Evolutionary conservation across 495 filamentous ascomycete species (phyloP), one percentile per base, ranked within the genome.

Genomic region (Margaritispora aquatica): DNA sequence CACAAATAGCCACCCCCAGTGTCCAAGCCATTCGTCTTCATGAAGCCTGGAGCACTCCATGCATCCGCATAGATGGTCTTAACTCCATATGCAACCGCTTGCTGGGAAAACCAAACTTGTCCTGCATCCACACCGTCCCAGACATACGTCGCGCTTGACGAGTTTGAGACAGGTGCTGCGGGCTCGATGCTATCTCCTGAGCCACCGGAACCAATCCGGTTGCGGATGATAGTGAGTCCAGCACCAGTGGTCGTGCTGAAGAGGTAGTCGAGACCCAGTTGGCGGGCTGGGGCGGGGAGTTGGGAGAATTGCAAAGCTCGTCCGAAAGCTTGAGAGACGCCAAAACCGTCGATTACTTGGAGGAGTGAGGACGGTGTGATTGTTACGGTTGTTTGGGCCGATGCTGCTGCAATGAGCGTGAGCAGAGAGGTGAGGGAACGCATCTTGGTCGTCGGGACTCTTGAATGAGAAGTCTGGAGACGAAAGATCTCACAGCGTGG

Each of bases 11-110:
- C 74, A 49, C 77, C 71, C 38, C 71, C 70, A 36, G 59, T 57
- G 38, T 76, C 68, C 23, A 69, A 62, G 15, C 69, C 66, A 61
- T 77, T 79, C 5, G 77, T 81, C 66, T 83, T 84, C 80, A 84
- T 83, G 69, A 75, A 84, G 0, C 75, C 78, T 0, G 79, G 79
- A 0, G 79, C 80, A 27, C 71, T 76, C 80, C 80, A 83, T 0
- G 81, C 80, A 68, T 85, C 67, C 2, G 68, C 78, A 60, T 82
- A 83, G 52, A 80, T 70, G 0, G 67, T 71, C 26, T 69, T 74
- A 3, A 77, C 73, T 3, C 77, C 76, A 48, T 74, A 72, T 0
- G 61, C 63, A 22, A 73, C 64, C 0, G 78, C 78, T 55, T 80
- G 68, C 58, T 80, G 67, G 15, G 76, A 73, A 13, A 82, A 68